phyloP scores from a whole-genome alignment of 139 green algal species.

The Diplosphaera chodatii region DNA sequence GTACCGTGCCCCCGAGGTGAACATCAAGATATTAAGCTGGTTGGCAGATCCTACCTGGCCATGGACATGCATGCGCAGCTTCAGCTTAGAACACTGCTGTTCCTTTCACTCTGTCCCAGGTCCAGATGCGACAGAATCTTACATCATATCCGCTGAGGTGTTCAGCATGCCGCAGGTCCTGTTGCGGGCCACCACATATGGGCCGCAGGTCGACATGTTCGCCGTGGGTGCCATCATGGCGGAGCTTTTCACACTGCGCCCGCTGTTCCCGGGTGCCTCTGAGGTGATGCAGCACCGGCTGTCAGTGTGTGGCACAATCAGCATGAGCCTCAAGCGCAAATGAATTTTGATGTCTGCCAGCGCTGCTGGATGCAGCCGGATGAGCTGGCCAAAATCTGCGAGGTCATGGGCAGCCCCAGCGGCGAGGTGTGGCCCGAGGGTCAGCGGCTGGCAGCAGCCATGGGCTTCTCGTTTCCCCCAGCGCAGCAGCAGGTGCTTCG shows the following conservation, averaged over 20 bases:
- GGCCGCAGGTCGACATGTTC: constrained; percentile 87
- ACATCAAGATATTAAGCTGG: no score
- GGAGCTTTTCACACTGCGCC: constrained; percentile 89
- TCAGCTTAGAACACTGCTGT: no score
- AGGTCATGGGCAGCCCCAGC: constrained; percentile 82
- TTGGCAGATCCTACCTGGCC: no score
- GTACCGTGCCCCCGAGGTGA: constrained; percentile 61
- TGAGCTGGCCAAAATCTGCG: constrained; percentile 92
- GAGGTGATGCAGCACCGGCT: no score
- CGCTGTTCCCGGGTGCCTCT: constrained; percentile 78
- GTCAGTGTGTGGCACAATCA: neutral
- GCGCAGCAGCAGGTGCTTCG: no score
- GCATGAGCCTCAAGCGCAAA: neutral
- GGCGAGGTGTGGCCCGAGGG: constrained; percentile 78
- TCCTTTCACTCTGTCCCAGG: no score
- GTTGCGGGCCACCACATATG: constrained; percentile 80
- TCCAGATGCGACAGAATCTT: no score
- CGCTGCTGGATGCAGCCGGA: constrained; percentile 63
- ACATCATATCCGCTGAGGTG: no score
- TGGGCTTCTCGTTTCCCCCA: constrained; percentile 51
- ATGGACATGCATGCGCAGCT: no score
- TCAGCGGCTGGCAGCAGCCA: constrained; percentile 67
- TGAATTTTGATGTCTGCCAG: constrained; percentile 15
- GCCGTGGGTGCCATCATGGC: constrained; percentile 93
- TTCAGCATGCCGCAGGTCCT: constrained; percentile 70